Conservation (phyloP, 2,329 filamentous ascomycete species). For the Xylogone sp. region DNA sequence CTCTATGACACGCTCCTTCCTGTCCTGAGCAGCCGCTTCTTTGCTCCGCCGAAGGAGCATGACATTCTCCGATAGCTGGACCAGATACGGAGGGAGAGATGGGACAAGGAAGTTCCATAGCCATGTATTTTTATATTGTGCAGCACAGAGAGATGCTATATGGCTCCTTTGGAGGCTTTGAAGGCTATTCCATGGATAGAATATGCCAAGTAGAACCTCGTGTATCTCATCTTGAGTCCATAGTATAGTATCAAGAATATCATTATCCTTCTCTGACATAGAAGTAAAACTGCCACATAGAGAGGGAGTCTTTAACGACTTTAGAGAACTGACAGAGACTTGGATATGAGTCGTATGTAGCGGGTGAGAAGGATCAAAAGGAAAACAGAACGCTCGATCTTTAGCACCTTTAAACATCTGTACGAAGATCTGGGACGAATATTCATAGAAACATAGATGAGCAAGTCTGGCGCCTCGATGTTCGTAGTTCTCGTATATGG, state of each 20-base stretch:
- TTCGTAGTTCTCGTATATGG: too few species aligned
- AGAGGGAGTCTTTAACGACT: slow-evolving; percentile 6
- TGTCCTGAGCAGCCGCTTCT: too few species aligned
- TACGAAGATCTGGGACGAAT: too few species aligned
- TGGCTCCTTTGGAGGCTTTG: background rate
- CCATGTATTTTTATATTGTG: slow-evolving; percentile 9
- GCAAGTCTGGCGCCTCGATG: too few species aligned
- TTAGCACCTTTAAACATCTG: slow-evolving; percentile 8
- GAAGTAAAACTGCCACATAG: slow-evolving; percentile 8
- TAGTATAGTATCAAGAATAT: slow-evolving; percentile 7
- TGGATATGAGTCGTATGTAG: slow-evolving; percentile 8
- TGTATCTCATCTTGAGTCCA: slow-evolving; percentile 8
- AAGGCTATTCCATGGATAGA: slow-evolving; percentile 5
- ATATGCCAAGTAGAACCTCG: slow-evolving; percentile 6
- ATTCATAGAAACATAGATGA: too few species aligned
- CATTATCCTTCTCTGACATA: slow-evolving; percentile 4
- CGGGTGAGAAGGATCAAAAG: slow-evolving; percentile 5
- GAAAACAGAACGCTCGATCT: slow-evolving; percentile 3
- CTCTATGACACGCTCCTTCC: too few species aligned
- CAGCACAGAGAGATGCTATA: background rate
- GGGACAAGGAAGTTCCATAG: slow-evolving; percentile 5
- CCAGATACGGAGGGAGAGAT: slow-evolving; percentile 6
- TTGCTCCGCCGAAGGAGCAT: too few species aligned
- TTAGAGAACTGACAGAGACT: slow-evolving; percentile 5
- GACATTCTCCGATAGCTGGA: too few species aligned